Conservation (phyloP, 495 filamentous ascomycete genomes). For the Penicillium turbatum region DNA sequence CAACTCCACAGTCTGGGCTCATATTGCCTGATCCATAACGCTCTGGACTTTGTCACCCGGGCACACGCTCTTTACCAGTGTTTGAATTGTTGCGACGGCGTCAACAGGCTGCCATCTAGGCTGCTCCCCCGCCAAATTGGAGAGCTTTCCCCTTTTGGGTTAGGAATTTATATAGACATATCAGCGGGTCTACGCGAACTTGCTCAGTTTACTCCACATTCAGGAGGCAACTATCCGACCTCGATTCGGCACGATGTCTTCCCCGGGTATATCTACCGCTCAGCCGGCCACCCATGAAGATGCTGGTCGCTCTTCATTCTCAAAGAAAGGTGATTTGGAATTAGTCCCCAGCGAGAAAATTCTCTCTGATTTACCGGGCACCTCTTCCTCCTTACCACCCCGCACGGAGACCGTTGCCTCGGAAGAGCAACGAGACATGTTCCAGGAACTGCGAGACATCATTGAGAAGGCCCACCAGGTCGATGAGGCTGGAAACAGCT, state of each 20-base stretch:
- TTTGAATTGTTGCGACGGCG: not conserved
- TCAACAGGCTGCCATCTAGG: conserved; percentile 11
- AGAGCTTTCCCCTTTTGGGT: not conserved
- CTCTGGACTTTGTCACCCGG: not conserved
- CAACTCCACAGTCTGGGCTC: not conserved
- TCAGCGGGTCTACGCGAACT: not conserved
- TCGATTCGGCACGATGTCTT: conserved; percentile 14
- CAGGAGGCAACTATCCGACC: not conserved
- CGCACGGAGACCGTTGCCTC: conserved; percentile 8
- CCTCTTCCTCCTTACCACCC: conserved; percentile 15
- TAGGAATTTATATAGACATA: not conserved
- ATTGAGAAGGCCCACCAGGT: conserved; percentile 21
- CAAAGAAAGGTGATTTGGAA: conserved; percentile 13
- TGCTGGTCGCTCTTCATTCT: not conserved
- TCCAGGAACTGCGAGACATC: conserved; percentile 21
- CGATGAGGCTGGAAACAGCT: conserved; percentile 15
- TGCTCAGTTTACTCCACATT: not conserved
- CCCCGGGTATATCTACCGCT: conserved; percentile 17
- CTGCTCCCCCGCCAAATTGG: conserved; percentile 1
- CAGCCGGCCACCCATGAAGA: conserved; percentile 3
- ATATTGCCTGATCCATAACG: not conserved
- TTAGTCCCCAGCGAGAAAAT: conserved; percentile 26
- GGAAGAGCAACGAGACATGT: conserved; percentile 30
- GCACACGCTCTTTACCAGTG: not conserved
- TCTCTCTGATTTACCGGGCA: conserved; percentile 21